Evolutionary conservation across 306 rosid genomes (phyloP).

Genomic region (Medicago arabica): DNA sequence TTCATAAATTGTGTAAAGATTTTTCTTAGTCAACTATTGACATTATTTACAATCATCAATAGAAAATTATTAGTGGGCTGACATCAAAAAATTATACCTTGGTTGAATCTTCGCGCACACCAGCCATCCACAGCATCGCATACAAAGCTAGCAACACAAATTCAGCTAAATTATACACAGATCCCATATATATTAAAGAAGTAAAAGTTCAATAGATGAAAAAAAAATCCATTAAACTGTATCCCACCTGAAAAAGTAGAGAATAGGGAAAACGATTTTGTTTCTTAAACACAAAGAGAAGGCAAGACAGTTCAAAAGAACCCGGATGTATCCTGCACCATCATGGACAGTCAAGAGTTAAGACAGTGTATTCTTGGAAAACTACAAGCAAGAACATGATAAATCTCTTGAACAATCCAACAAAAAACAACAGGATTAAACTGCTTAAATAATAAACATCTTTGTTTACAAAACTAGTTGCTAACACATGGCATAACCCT

Average conservation of each 20-base stretch:
- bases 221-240: conserved; percentile 26
- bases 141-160: conserved; percentile 75
- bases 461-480: conserved; percentile 27
- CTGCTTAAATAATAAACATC: conserved; percentile 16
- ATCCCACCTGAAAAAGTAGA: conserved; percentile 83
- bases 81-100: conserved; percentile 60
- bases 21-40: background rate
- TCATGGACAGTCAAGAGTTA: conserved; percentile 37
- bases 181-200: conserved; percentile 29
- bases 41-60: conserved; percentile 1
- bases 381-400: conserved; percentile 14
- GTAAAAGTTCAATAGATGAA: conserved; percentile 27
- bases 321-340: conserved; percentile 83
- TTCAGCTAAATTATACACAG: conserved; percentile 39
- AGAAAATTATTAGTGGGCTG: conserved; percentile 12
- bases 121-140: conserved; percentile 97
- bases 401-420: conserved; percentile 33
- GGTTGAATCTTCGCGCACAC: conserved; percentile 99
- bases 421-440: conserved; percentile 4
- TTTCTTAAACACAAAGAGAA: conserved; percentile 76
- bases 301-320: conserved; percentile 77
- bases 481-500: conserved; percentile 33
- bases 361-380: conserved; percentile 19
- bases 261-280: conserved; percentile 76
- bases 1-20: background rate